A percentile compares a stretch with the other conserved stretches of the same genome.
Conservation (phyloP, 1,284 basidiomycete species). For the Microbotryum silenes-acaulis region DNA sequence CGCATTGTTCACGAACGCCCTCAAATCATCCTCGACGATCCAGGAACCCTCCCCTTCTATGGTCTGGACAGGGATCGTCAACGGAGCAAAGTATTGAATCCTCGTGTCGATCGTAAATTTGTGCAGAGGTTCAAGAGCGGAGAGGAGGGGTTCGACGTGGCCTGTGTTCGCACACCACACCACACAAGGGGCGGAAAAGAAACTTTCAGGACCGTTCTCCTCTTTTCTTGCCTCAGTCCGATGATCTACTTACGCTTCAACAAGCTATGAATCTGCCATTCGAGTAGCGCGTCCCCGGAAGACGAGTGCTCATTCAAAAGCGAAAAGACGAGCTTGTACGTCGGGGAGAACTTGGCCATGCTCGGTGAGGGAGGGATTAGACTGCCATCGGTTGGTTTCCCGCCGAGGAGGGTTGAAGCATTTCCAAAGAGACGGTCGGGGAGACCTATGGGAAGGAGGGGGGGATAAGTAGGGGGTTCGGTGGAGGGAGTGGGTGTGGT, state of each 20-base stretch:
- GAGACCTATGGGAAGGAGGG: no score
- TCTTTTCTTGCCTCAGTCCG: no score
- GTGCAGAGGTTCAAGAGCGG: constrained; percentile 60
- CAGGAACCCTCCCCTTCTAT: constrained; percentile 46
- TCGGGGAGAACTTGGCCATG: constrained; percentile 64
- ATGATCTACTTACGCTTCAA: constrained; percentile 49
- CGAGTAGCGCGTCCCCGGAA: constrained; percentile 52
- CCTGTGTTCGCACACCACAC: constrained; percentile 44
- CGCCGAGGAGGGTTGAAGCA: no score
- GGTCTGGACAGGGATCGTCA: constrained; percentile 56
- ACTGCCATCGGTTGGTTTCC: no score
- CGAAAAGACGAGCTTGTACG: constrained; percentile 71
- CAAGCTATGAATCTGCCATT: constrained; percentile 64
- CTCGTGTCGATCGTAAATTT: constrained; percentile 92
- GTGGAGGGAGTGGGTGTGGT: no score
- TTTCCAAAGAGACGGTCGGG: no score
- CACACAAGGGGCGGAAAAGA: no score
- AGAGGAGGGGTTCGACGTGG: constrained; percentile 59
- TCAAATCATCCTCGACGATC: constrained; percentile 69
- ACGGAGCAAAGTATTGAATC: constrained; percentile 80
- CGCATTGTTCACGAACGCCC: constrained; percentile 88
- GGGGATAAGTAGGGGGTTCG: no score
- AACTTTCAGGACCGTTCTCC: no score
- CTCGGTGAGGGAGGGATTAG: constrained; percentile 27
- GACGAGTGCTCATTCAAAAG: constrained; percentile 79